Base-by-base conservation (phyloP, 1,284 basidiomycete genomes). In the Papiliotrema flavescens region DNA sequence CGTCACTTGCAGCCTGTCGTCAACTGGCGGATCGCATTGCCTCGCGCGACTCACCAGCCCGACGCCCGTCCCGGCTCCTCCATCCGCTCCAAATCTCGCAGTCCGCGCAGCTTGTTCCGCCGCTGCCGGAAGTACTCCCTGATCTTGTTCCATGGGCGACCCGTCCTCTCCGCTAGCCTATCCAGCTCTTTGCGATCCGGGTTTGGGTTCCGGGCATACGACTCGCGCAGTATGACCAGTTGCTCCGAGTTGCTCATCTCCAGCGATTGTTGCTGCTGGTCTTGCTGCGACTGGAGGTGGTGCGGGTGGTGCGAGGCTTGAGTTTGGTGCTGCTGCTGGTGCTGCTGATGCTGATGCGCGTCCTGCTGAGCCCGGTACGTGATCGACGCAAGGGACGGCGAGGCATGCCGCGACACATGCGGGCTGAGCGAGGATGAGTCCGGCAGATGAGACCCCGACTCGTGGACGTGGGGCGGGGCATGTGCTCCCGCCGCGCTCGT, bases 121-220 rank as follows among this genome's bases (percentile, higher is more conserved):
- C 73, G 44, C 46, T 75, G 73, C 45, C 73, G 51, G 45, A 75
- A 75, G 57, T 75, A 75, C 57, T 75, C 71, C 22, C 71, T 47
- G 43, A 75, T 69, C 57, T 71, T 73, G 40, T 56, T 66, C 69
- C 67, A 73, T 3, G 65, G 63, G 54, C 73, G 34, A 0, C 71
- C 73, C 4, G 73, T 75, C 34, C 58, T 57, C 48, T 66, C 64
- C 1, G 70, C 67, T 39, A 75, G 52, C 42, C 56, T 47, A 35
- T 70, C 66, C 19, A 68, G 55, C 3, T 75, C 69, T 47, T 50
- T 54, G 43, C 63, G 68, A n/a, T 61, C 56, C 8, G 73, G 73
- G 53, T 65, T 70, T 7, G 73, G 73, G 53, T 75, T 75, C 1
- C 65, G 50, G 11, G 67, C 61, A 43, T 73, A 75, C 7, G 56